These are phyloP conservation scores for Arachis monticola DNA, from an alignment of 331 rosid species.

Conservation along the genomic window DNA sequence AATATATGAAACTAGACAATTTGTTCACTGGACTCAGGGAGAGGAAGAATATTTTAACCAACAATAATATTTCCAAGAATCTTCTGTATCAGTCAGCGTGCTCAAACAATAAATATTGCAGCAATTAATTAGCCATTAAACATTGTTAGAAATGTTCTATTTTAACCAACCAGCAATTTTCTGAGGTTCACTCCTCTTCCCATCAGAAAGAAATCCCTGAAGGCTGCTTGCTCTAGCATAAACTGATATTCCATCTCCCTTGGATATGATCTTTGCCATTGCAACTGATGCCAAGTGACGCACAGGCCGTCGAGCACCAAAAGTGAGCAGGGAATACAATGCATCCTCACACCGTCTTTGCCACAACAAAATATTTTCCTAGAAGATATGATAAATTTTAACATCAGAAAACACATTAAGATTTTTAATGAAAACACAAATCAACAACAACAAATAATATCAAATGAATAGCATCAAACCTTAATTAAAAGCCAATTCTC, in stretches of 20 bases:
- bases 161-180: conserved; percentile 80
- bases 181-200: conserved; percentile 82
- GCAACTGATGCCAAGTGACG: conserved; percentile 96
- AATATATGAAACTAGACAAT: conserved; percentile 13
- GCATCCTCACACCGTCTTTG: conserved; percentile 99
- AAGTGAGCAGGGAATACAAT: conserved; percentile 72
- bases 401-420: neutral
- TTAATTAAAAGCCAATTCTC: conserved; percentile 10
- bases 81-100: conserved; percentile 25
- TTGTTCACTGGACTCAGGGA: conserved; percentile 25
- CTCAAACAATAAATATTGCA: conserved; percentile 32
- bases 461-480: conserved; percentile 25
- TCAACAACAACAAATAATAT: neutral
- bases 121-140: conserved; percentile 31
- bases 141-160: conserved; percentile 30
- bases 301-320: conserved; percentile 96
- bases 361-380: conserved; percentile 91
- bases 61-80: neutral
- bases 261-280: conserved; percentile 81
- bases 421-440: conserved; percentile 19
- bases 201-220: conserved; percentile 95
- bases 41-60: neutral
- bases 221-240: conserved; percentile 94
- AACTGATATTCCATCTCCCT: conserved; percentile 90
- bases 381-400: conserved; percentile 34